Percentiles rank a stretch among this genome's conserved stretches.
phyloP scores from a whole-genome alignment of 768 basidiomycete species.

The Trametopsis cervina region DNA sequence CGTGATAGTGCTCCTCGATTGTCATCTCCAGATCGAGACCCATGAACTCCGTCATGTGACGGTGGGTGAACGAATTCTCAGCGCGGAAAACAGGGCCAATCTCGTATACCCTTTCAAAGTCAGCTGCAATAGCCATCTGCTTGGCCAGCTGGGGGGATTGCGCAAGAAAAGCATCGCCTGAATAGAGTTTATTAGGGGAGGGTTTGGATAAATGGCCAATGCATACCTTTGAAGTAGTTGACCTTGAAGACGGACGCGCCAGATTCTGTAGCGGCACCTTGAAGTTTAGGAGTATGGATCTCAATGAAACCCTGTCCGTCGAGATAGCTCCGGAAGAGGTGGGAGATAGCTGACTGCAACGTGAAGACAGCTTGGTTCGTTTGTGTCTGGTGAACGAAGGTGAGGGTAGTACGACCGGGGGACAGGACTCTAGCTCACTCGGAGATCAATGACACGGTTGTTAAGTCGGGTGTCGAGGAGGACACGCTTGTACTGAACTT shows the following conservation, averaged over 20 bases:
- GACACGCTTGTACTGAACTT: slow-evolving; percentile 69
- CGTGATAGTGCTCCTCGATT: slow-evolving; percentile 98
- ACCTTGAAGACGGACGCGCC: slow-evolving; percentile 98
- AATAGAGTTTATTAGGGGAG: neutral
- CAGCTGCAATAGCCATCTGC: slow-evolving; percentile 98
- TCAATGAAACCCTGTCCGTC: slow-evolving; percentile 74
- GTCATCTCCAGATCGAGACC: slow-evolving; percentile 99
- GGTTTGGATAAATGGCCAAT: neutral
- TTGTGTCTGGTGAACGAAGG: slow-evolving; percentile 51
- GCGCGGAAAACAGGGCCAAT: slow-evolving; percentile 96
- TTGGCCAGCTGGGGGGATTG: slow-evolving; percentile 97
- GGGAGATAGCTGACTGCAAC: slow-evolving; percentile 82
- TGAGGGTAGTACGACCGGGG: neutral
- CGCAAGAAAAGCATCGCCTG: slow-evolving; percentile 87
- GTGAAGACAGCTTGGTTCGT: slow-evolving; percentile 96
- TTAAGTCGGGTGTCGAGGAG: slow-evolving; percentile 91
- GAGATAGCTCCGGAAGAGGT: slow-evolving; percentile 82
- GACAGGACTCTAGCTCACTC: slow-evolving; percentile 65
- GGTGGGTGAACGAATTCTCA: slow-evolving; percentile 94
- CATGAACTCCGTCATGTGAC: slow-evolving; percentile 97
- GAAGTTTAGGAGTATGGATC: slow-evolving; percentile 96
- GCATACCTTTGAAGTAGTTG: slow-evolving; percentile 84
- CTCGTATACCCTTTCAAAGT: slow-evolving; percentile 98
- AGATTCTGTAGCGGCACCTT: slow-evolving; percentile 94
- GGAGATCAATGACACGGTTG: slow-evolving; percentile 88